Evolutionary conservation across 176 grass and related monocot species (phyloP), one percentile per base, ranked within the genome.

Genomic region (Neostapfia colusana): DNA sequence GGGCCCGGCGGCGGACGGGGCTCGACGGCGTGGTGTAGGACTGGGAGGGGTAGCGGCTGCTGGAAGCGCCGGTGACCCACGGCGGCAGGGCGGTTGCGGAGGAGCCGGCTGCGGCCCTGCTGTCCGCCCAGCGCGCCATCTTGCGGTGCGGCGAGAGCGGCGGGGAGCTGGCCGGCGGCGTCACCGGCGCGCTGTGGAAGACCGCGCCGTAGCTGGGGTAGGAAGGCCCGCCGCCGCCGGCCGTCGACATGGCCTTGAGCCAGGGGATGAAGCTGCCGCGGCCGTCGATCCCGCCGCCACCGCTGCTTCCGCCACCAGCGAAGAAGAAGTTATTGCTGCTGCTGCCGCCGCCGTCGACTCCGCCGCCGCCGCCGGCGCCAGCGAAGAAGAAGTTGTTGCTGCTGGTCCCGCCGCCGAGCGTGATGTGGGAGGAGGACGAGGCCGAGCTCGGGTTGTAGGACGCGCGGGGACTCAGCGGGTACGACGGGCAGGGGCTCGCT

Each of bases 111-210:
- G 35, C 34, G 1, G 49, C 31, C n/a, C 0, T 1, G 38, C 69
- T 69, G 0, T 43, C 65, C 7, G 69, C 84, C 88, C 79, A 93
- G 63, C 77, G 65, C 5, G 43, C 34, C 41, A 82, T 46, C 48
- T 73, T 89, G 62, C 70, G 21, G 14, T 28, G 55, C 15, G 86
- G 63, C 11, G 82, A 75, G 37, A 54, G 51, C 38, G 80, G 82
- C 5, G 90, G 87, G 34, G 65, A 72, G 0, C 78, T n/a, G n/a
- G 23, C 12, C 1, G 86, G 93, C 48, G 94, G 88, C 11, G 82
- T 86, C 24, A 88, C 85, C 15, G 95, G 91, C 42, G 91, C 91
- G 48, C 87, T 90, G 31, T 51, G 48, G 48, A 81, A 63, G 12
- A 82, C 88, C 16, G 86, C 63, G 1, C 4, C 40, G 44, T 84